Evolutionary conservation across 179 eudicot genomes (phyloP).

Genomic region (Camellia oleifera): DNA sequence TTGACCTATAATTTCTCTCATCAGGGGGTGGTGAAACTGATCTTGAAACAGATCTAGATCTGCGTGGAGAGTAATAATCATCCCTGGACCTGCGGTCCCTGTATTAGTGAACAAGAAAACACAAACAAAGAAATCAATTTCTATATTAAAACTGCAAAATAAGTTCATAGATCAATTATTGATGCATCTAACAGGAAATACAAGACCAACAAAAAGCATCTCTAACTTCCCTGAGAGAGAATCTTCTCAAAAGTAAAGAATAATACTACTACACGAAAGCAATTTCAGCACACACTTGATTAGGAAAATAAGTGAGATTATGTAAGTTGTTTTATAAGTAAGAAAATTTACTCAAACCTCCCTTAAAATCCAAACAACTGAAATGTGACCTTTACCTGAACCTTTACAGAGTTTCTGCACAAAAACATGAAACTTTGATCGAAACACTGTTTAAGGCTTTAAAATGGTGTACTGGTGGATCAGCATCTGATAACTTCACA

Average conservation of each 20-base stretch:
- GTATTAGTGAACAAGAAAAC: constrained; percentile 6
- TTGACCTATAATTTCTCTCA: constrained; percentile 41
- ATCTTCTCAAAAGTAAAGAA: not conserved
- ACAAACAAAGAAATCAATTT: not conserved
- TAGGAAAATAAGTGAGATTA: not conserved
- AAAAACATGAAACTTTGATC: constrained; percentile 50
- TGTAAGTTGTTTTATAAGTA: not conserved
- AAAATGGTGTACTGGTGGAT: constrained; percentile 42
- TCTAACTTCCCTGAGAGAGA: not conserved
- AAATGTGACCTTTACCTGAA: constrained; percentile 76
- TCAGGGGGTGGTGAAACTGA: constrained; percentile 49
- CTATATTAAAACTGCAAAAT: not conserved
- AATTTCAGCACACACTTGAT: constrained; percentile 7
- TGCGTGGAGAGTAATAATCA: constrained; percentile 25
- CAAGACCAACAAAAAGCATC: constrained; percentile 6
- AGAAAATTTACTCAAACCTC: constrained; percentile 5
- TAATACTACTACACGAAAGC: not conserved
- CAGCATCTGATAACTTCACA: constrained; percentile 59
- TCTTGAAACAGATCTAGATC: constrained; percentile 52
- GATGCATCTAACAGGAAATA: not conserved
- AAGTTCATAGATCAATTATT: not conserved
- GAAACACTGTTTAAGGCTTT: constrained; percentile 46
- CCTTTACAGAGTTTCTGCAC: constrained; percentile 48
- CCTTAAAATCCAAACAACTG: constrained; percentile 30
- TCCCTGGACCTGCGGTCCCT: constrained; percentile 28